A percentile compares a stretch with the other conserved stretches of the same genome.
Conservation (phyloP, 371 early-diverging fungal species). For the Phascolomyces articulosus region DNA sequence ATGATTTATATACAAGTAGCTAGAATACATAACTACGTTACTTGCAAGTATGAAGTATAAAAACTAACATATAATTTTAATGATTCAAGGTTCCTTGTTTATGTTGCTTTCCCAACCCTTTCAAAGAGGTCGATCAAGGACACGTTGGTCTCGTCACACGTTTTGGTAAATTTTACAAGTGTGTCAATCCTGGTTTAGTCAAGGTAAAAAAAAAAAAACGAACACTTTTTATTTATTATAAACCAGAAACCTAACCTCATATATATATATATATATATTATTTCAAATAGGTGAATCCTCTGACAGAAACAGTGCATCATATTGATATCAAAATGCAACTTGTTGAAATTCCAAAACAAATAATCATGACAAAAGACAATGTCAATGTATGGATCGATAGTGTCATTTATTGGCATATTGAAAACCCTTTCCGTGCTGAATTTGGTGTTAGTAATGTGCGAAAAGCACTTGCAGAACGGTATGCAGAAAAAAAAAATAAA, state of each 20-base stretch:
- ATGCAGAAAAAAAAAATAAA: neutral
- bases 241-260: neutral
- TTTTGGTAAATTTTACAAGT: constrained; percentile 87
- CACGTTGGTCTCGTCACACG: constrained; percentile 76
- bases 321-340: constrained; percentile 84
- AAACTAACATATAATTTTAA: neutral
- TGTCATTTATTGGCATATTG: constrained; percentile 84
- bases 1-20: too few species aligned
- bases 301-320: constrained; percentile 66
- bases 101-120: constrained; percentile 80
- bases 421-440: constrained; percentile 81
- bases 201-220: constrained; percentile 57
- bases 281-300: constrained; percentile 68
- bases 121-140: constrained; percentile 69
- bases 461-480: constrained; percentile 78
- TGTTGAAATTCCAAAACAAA: constrained; percentile 72
- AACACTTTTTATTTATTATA: neutral
- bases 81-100: constrained; percentile 31
- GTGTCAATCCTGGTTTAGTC: constrained; percentile 89
- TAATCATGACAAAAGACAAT: constrained; percentile 91
- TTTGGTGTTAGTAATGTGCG: constrained; percentile 78
- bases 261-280: too few species aligned
- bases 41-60: too few species aligned
- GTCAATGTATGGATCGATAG: constrained; percentile 82
- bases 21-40: too few species aligned